Evolutionary conservation across 1,284 basidiomycete genomes (phyloP), one percentile per base, ranked within the genome.

Genomic region (Ustilago xerochloae): DNA sequence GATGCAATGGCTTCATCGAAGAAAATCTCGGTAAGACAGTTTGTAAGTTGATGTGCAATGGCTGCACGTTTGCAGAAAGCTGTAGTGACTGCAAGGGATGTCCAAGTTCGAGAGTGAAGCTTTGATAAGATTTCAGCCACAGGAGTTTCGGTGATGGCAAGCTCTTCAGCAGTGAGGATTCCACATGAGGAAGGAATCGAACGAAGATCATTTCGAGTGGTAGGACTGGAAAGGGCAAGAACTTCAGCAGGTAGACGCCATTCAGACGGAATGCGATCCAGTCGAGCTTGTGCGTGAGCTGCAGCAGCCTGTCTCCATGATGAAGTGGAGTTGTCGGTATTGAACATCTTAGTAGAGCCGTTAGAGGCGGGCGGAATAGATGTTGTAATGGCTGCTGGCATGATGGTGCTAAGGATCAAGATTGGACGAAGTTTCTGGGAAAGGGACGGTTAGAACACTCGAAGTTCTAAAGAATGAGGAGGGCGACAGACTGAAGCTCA

Each of bases 31-130:
- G 70, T 67, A 48, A 73, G 70, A 48, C 70, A 73, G 61, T 73
- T 73, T 45, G 64, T 68, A 45, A 77, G 62, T 26, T 77, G 74
- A 28, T 77, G 74, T n/a, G 74, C 74, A 33, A 77, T 70, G 3
- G 70, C 65, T 15, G 74, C 74, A 13, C 70, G 65, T 50, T 77
- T 77, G 58, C 74, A 73, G 47, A 77, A 77, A 12, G 74, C 74
- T 3, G 45, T 55, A 10, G 66, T 70, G 41, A 74, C 74, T 0
- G 46, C 53, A 29, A 65, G 59, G 4, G 74, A 66, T 3, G 59
- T 57, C 68, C 73, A 75, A 6, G 30, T 50, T 7, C 65, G 58
- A 4, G 50, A 48, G 3, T 46, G 33, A 10, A 73, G 60, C 12
- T 52, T 62, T 38, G 36, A 29, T 13, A 75, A 55, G 32, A 68